These are phyloP conservation scores for Paradendryphiella salina DNA, from an alignment of 2,329 filamentous ascomycete genomes.

Conservation along the genomic window DNA sequence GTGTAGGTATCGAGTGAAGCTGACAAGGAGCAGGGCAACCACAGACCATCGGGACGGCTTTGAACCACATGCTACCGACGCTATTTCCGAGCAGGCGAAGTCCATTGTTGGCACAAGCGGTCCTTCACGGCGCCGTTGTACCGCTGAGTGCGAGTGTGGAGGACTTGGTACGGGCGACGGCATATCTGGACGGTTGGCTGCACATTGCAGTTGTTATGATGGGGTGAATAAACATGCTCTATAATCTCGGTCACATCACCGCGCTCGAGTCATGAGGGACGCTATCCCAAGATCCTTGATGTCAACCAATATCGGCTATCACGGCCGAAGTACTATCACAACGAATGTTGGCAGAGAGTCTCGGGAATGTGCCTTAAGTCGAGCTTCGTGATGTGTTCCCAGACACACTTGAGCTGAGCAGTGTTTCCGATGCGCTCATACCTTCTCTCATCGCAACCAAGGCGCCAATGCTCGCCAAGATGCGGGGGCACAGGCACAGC, in stretches of 20 bases:
- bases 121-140: conserved; percentile 82
- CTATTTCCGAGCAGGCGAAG: conserved; percentile 87
- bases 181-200: conserved; percentile 92
- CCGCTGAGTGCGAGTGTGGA: conserved; percentile 79
- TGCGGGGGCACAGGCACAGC: conserved; percentile 16
- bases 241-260: not conserved
- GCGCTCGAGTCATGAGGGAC: conserved; percentile 11
- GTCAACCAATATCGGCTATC: conserved; percentile 4
- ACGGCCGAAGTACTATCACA: not conserved
- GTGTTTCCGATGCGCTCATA: not conserved
- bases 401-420: too few relatives aligned
- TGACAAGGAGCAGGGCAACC: conserved; percentile 51
- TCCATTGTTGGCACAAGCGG: conserved; percentile 78
- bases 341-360: too few relatives aligned
- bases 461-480: conserved; percentile 9
- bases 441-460: not conserved
- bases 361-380: too few relatives aligned
- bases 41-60: conserved; percentile 74
- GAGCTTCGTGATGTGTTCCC: too few relatives aligned
- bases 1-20: conserved; percentile 7
- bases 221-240: conserved; percentile 41
- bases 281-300: conserved; percentile 5
- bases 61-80: conserved; percentile 74
- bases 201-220: conserved; percentile 79
- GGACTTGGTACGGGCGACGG: conserved; percentile 78